Base-by-base conservation (phyloP, 176 grass and related monocot genomes). In the Carex cristatella region DNA sequence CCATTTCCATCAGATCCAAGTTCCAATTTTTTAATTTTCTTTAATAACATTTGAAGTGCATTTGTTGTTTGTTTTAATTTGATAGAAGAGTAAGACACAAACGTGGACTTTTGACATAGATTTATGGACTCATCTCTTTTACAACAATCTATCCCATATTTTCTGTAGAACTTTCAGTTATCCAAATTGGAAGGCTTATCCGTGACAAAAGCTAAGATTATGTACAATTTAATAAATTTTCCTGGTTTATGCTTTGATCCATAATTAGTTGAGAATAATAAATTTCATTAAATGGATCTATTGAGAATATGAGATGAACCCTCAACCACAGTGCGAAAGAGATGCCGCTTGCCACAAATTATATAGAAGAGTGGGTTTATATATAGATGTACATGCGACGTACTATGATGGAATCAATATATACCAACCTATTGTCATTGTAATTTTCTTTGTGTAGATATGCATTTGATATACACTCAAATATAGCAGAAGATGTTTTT, bases 401-500 rank as follows among this genome's bases (percentile, higher is more conserved):
- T 70, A 40, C 37, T 16, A 18, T 70, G 13, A 42, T 70, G 67
- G 37, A 70, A 42, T 16, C 4, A 7, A 23, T 72, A 48, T 18
- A 16, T 48, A 10, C 8, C 9, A 56, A 57, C 23, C 35, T 55
- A 33, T 57, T 78, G 49, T 78, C 27, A 35, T 4, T 2, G 8
- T 78, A 32, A 16, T 78, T 30, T 78, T 57, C 53, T 53, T 32
- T 78, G 19, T 81, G 79, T 55, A 83, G 81, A 53, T 83, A 83
- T 83, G 62, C 81, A 15, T 83, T 69, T 83, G 81, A 83, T 83
- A 63, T 83, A 66, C 61, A 83, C 61, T 63, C 81, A 10, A 66
- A 83, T 51, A 54, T 2, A 83, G n/a, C 81, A 65, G 81, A 83
- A 83, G 81, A 69, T 83, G 81, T 83, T n/a, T 83, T 83, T 37